A percentile compares a stretch with the other conserved stretches of the same genome.
Conservation (phyloP, 2,329 filamentous ascomycete species). For the Claviceps sp. region DNA sequence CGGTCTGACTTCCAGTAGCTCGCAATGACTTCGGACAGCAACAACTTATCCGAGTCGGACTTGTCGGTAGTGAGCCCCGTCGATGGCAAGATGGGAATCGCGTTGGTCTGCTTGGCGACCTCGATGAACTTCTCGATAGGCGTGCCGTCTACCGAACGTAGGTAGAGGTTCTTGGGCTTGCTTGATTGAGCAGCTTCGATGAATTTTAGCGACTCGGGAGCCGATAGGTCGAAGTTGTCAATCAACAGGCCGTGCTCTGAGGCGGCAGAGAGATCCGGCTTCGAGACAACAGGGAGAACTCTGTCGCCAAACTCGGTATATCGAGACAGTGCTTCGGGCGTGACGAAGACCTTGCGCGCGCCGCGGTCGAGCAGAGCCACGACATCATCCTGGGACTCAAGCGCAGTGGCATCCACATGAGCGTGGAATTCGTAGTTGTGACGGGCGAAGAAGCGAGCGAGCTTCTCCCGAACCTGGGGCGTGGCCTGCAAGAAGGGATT, state of each 20-base stretch:
- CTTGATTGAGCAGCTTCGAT: slow-evolving; percentile 30
- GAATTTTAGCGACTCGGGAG: slow-evolving; percentile 27
- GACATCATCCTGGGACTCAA: slow-evolving; percentile 59
- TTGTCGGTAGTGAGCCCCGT: slow-evolving; percentile 55
- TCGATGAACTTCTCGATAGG: slow-evolving; percentile 33
- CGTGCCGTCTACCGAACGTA: slow-evolving; percentile 35
- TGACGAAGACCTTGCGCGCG: slow-evolving; percentile 73
- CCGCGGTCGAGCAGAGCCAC: slow-evolving; percentile 73
- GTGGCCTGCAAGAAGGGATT: slow-evolving; percentile 44
- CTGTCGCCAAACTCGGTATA: slow-evolving; percentile 43
- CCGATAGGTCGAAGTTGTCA: slow-evolving; percentile 34
- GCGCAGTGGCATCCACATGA: slow-evolving; percentile 62
- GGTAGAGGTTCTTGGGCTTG: slow-evolving; percentile 34
- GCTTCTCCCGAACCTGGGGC: slow-evolving; percentile 31
- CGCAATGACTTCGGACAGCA: slow-evolving; percentile 59
- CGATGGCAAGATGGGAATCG: slow-evolving; percentile 64
- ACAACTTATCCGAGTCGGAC: slow-evolving; percentile 37
- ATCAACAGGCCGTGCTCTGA: slow-evolving; percentile 38
- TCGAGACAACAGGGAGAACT: slow-evolving; percentile 38
- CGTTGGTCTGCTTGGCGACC: slow-evolving; percentile 35
- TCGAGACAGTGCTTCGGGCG: slow-evolving; percentile 50
- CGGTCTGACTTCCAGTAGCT: slow-evolving; percentile 70
- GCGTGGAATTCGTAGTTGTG: slow-evolving; percentile 42
- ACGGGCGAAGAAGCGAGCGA: slow-evolving; percentile 33
- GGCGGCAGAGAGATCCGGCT: slow-evolving; percentile 30